Evolutionary conservation across 2,329 filamentous ascomycete genomes (phyloP).

Genomic region (Bipolaris cookei): DNA sequence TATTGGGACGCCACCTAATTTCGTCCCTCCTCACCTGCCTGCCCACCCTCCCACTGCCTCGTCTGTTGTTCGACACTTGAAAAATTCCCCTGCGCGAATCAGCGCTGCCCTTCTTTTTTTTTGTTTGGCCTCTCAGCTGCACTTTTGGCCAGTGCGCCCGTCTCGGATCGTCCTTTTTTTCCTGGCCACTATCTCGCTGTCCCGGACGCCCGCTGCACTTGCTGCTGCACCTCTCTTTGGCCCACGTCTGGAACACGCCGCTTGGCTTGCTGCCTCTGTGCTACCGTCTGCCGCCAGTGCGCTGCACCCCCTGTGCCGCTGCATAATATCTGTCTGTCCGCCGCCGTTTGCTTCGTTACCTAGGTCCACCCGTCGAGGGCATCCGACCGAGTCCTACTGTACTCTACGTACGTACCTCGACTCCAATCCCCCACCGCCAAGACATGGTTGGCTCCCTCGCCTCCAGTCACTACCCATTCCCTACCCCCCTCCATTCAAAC

Average conservation of each 20-base stretch:
- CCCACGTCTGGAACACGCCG: constrained; percentile 26
- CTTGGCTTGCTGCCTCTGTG: constrained; percentile 35
- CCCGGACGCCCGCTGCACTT: constrained; percentile 29
- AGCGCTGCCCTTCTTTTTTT: constrained; percentile 21
- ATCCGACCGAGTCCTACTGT: constrained; percentile 25
- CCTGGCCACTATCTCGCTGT: constrained; percentile 31
- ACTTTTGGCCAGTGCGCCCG: constrained; percentile 31
- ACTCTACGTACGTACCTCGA: constrained; percentile 26
- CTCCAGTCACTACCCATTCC: constrained; percentile 6
- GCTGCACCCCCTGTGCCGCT: constrained; percentile 39
- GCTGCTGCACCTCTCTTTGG: constrained; percentile 41
- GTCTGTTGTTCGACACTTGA: constrained; percentile 21
- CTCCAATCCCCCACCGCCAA: constrained; percentile 27
- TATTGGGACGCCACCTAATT: constrained; percentile 37
- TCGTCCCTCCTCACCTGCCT: constrained; percentile 24
- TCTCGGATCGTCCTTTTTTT: constrained; percentile 23
- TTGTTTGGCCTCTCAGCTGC: constrained; percentile 23
- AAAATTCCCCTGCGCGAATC: constrained; percentile 19
- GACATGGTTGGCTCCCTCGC: constrained; percentile 1
- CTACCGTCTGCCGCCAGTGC: constrained; percentile 33
- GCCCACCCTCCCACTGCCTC: constrained; percentile 4
- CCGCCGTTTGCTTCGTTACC: constrained; percentile 36
- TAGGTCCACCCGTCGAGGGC: constrained; percentile 42
- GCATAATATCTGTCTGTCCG: constrained; percentile 44
- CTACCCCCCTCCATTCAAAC: constrained; percentile 5